Conservation (phyloP, 805 yeast genomes). For the Candida nitratophila region DNA sequence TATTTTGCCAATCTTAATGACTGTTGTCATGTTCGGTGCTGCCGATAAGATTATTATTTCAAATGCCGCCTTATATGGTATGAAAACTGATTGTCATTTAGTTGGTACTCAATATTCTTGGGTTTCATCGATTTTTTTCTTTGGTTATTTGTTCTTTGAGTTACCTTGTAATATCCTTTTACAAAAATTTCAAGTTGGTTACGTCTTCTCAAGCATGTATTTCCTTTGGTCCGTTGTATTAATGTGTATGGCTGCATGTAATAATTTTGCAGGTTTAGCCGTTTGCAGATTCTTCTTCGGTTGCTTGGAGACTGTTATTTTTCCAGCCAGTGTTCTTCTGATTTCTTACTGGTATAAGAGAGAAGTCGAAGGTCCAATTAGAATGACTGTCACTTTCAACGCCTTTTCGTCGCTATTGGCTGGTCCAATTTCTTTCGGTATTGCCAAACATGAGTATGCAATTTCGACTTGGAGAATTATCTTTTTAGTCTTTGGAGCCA, state of each 20-base stretch:
- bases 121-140: constrained; percentile 27
- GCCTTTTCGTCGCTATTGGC: constrained; percentile 16
- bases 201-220: constrained; percentile 37
- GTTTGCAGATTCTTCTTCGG: constrained; percentile 38
- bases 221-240: constrained; percentile 55
- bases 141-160: constrained; percentile 53
- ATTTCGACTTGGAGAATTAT: constrained; percentile 35
- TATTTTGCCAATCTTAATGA: constrained; percentile 40
- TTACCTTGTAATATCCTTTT: constrained; percentile 22
- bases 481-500: constrained; percentile 33
- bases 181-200: constrained; percentile 51
- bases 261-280: constrained; percentile 33
- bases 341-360: constrained; percentile 23
- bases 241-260: constrained; percentile 39
- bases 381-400: constrained; percentile 28
- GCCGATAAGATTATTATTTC: constrained; percentile 50
- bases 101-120: constrained; percentile 28
- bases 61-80: constrained; percentile 49
- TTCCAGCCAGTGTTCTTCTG: constrained; percentile 23
- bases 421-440: constrained; percentile 18
- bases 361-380: constrained; percentile 14
- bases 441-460: constrained; percentile 27
- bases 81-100: constrained; percentile 41
- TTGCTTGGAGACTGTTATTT: constrained; percentile 35
- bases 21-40: constrained; percentile 43